phyloP scores from a whole-genome alignment of 176 grass and related monocot genomes.

The maize (Zea mays) region DNA sequence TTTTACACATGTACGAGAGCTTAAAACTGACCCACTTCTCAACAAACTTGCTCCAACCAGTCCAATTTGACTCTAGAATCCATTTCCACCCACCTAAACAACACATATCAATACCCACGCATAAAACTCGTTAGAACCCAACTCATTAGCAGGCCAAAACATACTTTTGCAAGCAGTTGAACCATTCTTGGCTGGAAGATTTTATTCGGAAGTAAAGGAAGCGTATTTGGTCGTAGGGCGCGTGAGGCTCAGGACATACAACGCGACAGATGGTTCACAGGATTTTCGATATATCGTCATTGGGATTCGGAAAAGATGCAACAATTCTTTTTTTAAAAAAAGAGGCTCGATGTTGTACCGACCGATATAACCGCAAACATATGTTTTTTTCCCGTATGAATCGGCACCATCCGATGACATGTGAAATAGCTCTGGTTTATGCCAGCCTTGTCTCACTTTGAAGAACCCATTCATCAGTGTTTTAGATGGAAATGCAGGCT shows the following conservation, averaged over 20 bases:
- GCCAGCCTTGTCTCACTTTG: no score
- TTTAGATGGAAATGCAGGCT: no score
- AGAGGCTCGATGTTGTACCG: background rate
- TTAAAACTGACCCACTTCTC: no score
- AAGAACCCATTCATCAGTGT: no score
- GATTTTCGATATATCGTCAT: no score
- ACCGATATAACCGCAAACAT: background rate
- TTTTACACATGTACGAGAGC: no score
- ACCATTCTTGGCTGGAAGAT: slow-evolving; percentile 3
- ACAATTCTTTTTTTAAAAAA: background rate
- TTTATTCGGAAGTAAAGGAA: background rate
- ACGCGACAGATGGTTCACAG: background rate
- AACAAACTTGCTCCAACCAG: no score
- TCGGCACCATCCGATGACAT: background rate
- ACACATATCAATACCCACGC: no score
- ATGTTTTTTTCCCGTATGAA: background rate
- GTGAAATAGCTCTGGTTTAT: background rate
- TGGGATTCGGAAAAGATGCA: no score
- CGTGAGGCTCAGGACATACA: background rate
- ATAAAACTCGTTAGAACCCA: no score
- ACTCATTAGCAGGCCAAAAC: background rate
- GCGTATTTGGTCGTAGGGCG: background rate
- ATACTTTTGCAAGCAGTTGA: background rate
- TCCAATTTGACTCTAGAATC: no score
- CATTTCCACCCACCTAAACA: no score